A percentile compares a stretch with the other conserved stretches of the same genome.
These are phyloP conservation scores for Rhamnella rubrinervis DNA, from an alignment of 331 rosid genomes.

Conservation along the genomic window DNA sequence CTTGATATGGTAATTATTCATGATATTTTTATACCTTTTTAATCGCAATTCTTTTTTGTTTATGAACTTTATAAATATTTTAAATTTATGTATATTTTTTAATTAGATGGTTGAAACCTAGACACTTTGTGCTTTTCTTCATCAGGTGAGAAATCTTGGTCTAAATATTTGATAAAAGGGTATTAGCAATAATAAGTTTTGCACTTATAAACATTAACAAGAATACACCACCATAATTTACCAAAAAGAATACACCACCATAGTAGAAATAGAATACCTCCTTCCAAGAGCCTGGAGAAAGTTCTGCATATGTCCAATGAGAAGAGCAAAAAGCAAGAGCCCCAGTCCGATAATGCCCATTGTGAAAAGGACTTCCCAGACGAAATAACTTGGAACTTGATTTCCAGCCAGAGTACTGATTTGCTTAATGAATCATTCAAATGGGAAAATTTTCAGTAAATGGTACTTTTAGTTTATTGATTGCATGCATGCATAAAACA, in stretches of 20 bases:
- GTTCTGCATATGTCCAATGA: conserved; percentile 85
- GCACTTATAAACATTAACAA: no score
- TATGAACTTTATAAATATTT: no score
- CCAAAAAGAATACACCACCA: conserved; percentile 5
- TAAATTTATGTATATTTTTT: no score
- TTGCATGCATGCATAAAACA: no score
- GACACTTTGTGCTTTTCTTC: no score
- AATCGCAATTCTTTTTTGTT: no score
- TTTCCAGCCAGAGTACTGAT: conserved; percentile 90
- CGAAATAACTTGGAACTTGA: conserved; percentile 64
- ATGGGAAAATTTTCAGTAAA: conserved; percentile 12
- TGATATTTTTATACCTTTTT: no score
- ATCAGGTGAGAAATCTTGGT: no score
- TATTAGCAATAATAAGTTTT: no score
- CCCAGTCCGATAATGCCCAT: conserved; percentile 76
- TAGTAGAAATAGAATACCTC: conserved; percentile 41
- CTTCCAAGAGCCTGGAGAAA: conserved; percentile 84
- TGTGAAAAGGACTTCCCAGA: conserved; percentile 74
- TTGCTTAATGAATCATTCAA: conserved; percentile 58
- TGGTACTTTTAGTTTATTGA: neutral
- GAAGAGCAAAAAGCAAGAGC: conserved; percentile 73
- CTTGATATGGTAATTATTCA: no score
- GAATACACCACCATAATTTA: conserved; percentile 1
- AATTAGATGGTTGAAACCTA: no score
- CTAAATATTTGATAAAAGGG: no score